A percentile compares a stretch with the other conserved stretches of the same genome.
Evolutionary conservation across 2,329 filamentous ascomycete species (phyloP).

Genomic region (Trichothecium roseum): DNA sequence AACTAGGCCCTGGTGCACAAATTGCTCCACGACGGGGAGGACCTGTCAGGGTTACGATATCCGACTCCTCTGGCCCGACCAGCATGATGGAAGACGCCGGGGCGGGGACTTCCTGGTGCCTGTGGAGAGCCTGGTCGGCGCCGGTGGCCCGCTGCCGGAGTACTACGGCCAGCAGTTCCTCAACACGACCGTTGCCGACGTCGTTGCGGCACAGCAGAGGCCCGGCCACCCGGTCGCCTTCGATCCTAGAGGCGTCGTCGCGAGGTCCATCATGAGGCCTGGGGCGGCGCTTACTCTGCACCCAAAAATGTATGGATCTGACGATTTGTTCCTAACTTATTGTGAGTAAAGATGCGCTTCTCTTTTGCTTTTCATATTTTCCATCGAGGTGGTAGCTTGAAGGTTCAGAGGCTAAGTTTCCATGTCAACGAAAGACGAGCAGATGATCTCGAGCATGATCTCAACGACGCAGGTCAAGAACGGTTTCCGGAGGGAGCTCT

Average conservation of each 20-base stretch:
- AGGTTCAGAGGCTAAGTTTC: neutral
- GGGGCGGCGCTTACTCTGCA: neutral
- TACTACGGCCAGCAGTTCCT: conserved; percentile 26
- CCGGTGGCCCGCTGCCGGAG: conserved; percentile 13
- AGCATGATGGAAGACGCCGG: conserved; percentile 30
- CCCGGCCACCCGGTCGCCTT: no score
- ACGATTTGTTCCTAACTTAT: conserved; percentile 10
- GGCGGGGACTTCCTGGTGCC: conserved; percentile 5
- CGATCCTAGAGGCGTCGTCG: neutral
- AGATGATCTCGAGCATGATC: conserved; percentile 30
- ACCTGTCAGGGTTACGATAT: conserved; percentile 32
- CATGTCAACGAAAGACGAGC: conserved; percentile 20
- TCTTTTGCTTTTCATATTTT: no score
- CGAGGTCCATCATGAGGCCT: neutral
- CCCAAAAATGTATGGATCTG: conserved; percentile 6
- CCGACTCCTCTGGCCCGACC: conserved; percentile 36
- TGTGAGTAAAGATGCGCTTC: conserved; percentile 8
- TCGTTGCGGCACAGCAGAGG: conserved; percentile 9
- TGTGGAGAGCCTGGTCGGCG: conserved; percentile 8
- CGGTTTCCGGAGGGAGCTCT: conserved; percentile 32
- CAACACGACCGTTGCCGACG: conserved; percentile 26
- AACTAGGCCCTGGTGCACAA: conserved; percentile 28
- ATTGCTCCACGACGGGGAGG: conserved; percentile 30
- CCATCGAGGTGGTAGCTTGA: neutral
- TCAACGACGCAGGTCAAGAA: conserved; percentile 35